Evolutionary conservation across 345 rosid species (phyloP).

Genomic region (Bruguiera parviflora): DNA sequence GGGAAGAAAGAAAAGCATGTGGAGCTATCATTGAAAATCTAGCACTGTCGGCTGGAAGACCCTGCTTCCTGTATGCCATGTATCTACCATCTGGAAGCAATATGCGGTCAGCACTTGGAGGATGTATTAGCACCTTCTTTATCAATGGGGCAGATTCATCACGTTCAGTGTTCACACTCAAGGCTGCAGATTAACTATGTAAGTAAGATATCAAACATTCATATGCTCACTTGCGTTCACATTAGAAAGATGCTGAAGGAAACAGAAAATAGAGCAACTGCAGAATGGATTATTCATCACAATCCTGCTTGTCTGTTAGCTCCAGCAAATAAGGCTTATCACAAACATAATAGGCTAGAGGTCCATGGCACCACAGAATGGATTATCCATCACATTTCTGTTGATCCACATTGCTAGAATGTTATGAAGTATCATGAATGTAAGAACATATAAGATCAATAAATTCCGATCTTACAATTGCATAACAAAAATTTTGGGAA

Average conservation of each 20-base stretch:
- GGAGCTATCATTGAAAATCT: slow-evolving; percentile 55
- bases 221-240: not conserved
- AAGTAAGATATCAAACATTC: slow-evolving; percentile 9
- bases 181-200: slow-evolving; percentile 35
- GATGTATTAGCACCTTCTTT: slow-evolving; percentile 48
- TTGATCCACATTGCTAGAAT: no score
- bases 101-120: slow-evolving; percentile 58
- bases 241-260: not conserved
- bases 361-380: no score
- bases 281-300: not conserved
- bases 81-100: slow-evolving; percentile 72
- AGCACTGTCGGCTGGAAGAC: slow-evolving; percentile 50
- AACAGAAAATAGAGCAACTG: not conserved
- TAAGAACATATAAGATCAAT: no score
- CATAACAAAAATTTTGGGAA: no score
- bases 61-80: slow-evolving; percentile 60
- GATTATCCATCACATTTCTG: no score
- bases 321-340: not conserved
- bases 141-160: slow-evolving; percentile 26
- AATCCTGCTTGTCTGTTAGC: not conserved
- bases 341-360: not conserved
- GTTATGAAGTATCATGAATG: not conserved
- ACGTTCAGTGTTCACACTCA: slow-evolving; percentile 28
- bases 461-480: no score
- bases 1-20: slow-evolving; percentile 65